A percentile compares a stretch with the other conserved stretches of the same genome.
Conservation (phyloP, 371 early-diverging fungal genomes). For the Sporodiniella umbellata region DNA sequence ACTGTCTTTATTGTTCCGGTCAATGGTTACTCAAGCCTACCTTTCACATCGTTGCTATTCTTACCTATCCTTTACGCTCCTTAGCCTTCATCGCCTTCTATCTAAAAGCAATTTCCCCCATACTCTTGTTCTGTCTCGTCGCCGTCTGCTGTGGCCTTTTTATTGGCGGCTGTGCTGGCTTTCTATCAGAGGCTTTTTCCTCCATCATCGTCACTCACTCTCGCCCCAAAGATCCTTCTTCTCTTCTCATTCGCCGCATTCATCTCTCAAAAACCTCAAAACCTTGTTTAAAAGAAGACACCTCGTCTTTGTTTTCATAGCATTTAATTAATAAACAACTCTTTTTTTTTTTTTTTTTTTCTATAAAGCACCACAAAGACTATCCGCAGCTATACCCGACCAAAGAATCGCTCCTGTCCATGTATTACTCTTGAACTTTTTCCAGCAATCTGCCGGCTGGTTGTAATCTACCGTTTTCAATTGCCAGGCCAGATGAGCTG, state of each 20-base stretch:
- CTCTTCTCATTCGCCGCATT: too few species aligned
- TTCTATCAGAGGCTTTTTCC: slow-evolving; percentile 38
- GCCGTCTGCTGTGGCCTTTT: slow-evolving; percentile 34
- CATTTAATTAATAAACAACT: too few species aligned
- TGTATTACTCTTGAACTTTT: slow-evolving; percentile 72
- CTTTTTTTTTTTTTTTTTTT: too few species aligned
- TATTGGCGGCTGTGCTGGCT: slow-evolving; percentile 50
- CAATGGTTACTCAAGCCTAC: slow-evolving; percentile 1
- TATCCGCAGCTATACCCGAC: slow-evolving; percentile 69
- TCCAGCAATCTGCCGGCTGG: slow-evolving; percentile 66
- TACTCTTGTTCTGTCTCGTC: slow-evolving; percentile 25
- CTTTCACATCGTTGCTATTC: background rate
- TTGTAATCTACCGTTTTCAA: slow-evolving; percentile 70
- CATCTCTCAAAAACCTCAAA: too few species aligned
- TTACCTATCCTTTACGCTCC: slow-evolving; percentile 6
- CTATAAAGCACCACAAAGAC: too few species aligned
- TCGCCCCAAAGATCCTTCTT: too few species aligned
- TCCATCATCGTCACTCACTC: slow-evolving; percentile 28
- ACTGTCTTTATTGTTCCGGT: background rate
- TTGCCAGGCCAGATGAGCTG: slow-evolving; percentile 80
- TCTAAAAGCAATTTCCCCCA: slow-evolving; percentile 20
- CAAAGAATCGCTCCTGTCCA: slow-evolving; percentile 78
- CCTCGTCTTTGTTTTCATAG: too few species aligned
- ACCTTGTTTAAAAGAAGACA: too few species aligned
- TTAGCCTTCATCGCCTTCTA: slow-evolving; percentile 7